A percentile compares a stretch with the other conserved stretches of the same genome.
These are phyloP conservation scores for Aaosphaeria pasadenensis DNA, from an alignment of 2,329 filamentous ascomycete genomes.

Conservation along the genomic window DNA sequence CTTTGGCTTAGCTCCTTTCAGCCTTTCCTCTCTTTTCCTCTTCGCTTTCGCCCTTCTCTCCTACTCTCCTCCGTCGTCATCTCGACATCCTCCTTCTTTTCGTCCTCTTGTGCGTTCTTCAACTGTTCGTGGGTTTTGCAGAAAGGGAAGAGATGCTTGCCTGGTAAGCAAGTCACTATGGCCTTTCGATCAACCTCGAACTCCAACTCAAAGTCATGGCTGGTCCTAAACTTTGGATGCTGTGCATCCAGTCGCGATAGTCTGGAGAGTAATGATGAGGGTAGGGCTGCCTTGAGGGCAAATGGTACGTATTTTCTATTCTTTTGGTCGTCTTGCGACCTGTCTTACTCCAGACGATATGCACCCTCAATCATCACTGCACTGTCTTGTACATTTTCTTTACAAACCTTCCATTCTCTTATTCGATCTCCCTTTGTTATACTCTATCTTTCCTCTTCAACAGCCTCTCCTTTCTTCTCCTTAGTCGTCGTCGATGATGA, in stretches of 20 bases:
- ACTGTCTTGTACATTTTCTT: too few species aligned
- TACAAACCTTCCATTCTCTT: background rate
- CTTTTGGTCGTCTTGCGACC: background rate
- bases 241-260: slow-evolving; percentile 32
- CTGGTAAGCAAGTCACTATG: slow-evolving; percentile 20
- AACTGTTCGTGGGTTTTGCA: slow-evolving; percentile 4
- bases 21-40: slow-evolving; percentile 8
- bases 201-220: slow-evolving; percentile 23
- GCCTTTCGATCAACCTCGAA: slow-evolving; percentile 11
- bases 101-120: slow-evolving; percentile 7
- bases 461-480: background rate
- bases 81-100: slow-evolving; percentile 7
- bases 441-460: background rate
- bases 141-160: slow-evolving; percentile 18
- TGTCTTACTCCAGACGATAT: too few species aligned
- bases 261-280: slow-evolving; percentile 18
- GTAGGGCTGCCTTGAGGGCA: slow-evolving; percentile 11
- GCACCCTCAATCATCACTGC: too few species aligned
- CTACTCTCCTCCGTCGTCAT: slow-evolving; percentile 4
- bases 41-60: slow-evolving; percentile 2
- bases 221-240: slow-evolving; percentile 37
- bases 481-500: background rate
- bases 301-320: slow-evolving; percentile 23
- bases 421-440: slow-evolving; percentile 1
- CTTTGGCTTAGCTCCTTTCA: background rate